These are phyloP conservation scores for Ceratocystiopsis minuta DNA, from an alignment of 2,329 filamentous ascomycete genomes.

Conservation along the genomic window DNA sequence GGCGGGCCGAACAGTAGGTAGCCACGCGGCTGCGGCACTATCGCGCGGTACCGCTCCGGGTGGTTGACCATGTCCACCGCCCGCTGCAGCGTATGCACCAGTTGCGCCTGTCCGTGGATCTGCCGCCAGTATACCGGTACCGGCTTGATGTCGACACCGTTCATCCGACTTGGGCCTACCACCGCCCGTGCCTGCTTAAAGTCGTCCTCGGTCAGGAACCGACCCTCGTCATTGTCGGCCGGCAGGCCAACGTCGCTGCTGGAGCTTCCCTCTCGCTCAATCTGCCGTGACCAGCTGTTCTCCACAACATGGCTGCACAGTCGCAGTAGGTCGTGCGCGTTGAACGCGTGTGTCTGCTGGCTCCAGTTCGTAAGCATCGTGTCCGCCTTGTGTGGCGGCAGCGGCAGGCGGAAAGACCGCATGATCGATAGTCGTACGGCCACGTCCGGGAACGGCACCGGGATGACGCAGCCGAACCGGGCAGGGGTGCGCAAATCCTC, in stretches of 20 bases:
- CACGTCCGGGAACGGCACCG: conserved; percentile 61
- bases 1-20: conserved; percentile 82
- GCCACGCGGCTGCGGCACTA: conserved; percentile 44
- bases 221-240: no score
- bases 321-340: conserved; percentile 42
- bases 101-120: conserved; percentile 65
- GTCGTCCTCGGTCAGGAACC: conserved; percentile 26
- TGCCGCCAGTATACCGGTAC: conserved; percentile 74
- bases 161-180: conserved; percentile 70
- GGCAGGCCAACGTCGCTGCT: no score
- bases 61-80: conserved; percentile 25
- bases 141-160: conserved; percentile 74
- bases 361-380: conserved; percentile 41
- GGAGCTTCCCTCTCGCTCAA: no score
- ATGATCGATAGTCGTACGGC: conserved; percentile 57
- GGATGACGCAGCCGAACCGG: conserved; percentile 50
- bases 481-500: conserved; percentile 43
- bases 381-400: conserved; percentile 30
- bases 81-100: conserved; percentile 44
- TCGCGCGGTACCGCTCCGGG: conserved; percentile 15
- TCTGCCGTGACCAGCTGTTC: no score
- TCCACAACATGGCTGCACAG: background rate
- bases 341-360: conserved; percentile 72
- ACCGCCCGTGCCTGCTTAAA: conserved; percentile 46
- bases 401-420: conserved; percentile 32